phyloP scores from a whole-genome alignment of 2,329 filamentous ascomycete species.

The Samsoniella hepiali region DNA sequence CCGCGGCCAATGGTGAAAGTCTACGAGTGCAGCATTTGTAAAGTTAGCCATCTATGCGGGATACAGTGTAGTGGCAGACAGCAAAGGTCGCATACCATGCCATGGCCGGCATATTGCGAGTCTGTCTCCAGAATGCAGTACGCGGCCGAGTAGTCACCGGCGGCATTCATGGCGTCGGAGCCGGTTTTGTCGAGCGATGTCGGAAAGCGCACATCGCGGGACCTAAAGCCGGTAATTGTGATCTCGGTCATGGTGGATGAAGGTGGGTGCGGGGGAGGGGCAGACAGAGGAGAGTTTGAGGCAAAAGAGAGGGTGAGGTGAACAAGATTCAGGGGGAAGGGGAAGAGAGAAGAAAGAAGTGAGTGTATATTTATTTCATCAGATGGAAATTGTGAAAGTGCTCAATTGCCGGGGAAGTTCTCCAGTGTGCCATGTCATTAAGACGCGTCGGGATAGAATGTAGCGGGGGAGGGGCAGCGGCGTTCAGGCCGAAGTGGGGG shows the following conservation, averaged over 20 bases:
- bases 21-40: not conserved
- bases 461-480: slow-evolving; percentile 18
- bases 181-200: slow-evolving; percentile 97
- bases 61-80: slow-evolving; percentile 1
- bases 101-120: slow-evolving; percentile 66
- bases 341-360: not conserved
- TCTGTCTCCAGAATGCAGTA: slow-evolving; percentile 90
- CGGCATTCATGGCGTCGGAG: slow-evolving; percentile 94
- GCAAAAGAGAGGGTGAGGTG: not conserved
- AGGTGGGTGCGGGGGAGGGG: not conserved
- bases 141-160: slow-evolving; percentile 88
- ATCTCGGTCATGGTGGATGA: slow-evolving; percentile 42
- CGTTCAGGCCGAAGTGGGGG: slow-evolving; percentile 29
- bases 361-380: not conserved
- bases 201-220: slow-evolving; percentile 73
- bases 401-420: not conserved
- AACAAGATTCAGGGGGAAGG: not conserved
- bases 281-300: not conserved
- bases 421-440: not conserved
- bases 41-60: not conserved
- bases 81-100: slow-evolving; percentile 57
- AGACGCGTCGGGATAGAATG: slow-evolving; percentile 2
- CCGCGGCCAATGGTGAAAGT: slow-evolving; percentile 82
- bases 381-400: not conserved
- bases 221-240: slow-evolving; percentile 69